A percentile compares a stretch with the other conserved stretches of the same genome.
Evolutionary conservation across 805 yeast genomes (phyloP).

Genomic region (Metschnikowia cubensis): DNA sequence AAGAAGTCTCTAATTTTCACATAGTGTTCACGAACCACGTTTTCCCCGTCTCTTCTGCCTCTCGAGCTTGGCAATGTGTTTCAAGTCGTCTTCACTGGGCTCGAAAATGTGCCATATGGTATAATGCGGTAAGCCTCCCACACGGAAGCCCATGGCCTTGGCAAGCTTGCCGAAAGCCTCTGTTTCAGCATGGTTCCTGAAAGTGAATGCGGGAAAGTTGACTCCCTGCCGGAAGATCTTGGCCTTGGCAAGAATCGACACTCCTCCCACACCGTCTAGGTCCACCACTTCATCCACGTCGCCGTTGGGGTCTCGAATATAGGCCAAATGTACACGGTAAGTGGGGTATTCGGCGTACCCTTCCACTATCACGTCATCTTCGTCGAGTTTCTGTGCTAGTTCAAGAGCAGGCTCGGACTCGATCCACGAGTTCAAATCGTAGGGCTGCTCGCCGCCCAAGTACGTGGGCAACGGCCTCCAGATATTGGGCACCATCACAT

Average conservation of each 20-base stretch:
- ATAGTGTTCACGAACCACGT: background rate
- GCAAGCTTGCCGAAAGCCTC: slow-evolving; percentile 86
- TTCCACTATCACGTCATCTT: slow-evolving; percentile 84
- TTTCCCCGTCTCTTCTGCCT: slow-evolving; percentile 53
- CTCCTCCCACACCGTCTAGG: slow-evolving; percentile 86
- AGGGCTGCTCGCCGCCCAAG: slow-evolving; percentile 87
- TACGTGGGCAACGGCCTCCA: slow-evolving; percentile 97
- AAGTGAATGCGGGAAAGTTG: slow-evolving; percentile 82
- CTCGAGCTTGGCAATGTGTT: slow-evolving; percentile 65
- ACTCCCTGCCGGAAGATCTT: slow-evolving; percentile 71
- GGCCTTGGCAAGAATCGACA: slow-evolving; percentile 72
- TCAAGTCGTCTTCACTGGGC: slow-evolving; percentile 80
- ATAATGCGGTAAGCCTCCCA: slow-evolving; percentile 87
- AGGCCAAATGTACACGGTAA: slow-evolving; percentile 78
- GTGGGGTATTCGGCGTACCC: slow-evolving; percentile 87
- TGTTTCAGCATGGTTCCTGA: slow-evolving; percentile 82
- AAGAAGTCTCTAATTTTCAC: background rate
- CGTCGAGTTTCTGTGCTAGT: slow-evolving; percentile 59
- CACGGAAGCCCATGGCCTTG: slow-evolving; percentile 69
- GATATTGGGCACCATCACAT: slow-evolving; percentile 80
- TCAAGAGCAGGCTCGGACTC: slow-evolving; percentile 77
- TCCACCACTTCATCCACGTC: slow-evolving; percentile 61
- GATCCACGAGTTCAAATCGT: slow-evolving; percentile 95
- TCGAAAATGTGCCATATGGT: slow-evolving; percentile 89
- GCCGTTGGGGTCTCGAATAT: slow-evolving; percentile 59